Evolutionary conservation across 257 asterid genomes (phyloP).

Genomic region (Rehmannia glutinosa): DNA sequence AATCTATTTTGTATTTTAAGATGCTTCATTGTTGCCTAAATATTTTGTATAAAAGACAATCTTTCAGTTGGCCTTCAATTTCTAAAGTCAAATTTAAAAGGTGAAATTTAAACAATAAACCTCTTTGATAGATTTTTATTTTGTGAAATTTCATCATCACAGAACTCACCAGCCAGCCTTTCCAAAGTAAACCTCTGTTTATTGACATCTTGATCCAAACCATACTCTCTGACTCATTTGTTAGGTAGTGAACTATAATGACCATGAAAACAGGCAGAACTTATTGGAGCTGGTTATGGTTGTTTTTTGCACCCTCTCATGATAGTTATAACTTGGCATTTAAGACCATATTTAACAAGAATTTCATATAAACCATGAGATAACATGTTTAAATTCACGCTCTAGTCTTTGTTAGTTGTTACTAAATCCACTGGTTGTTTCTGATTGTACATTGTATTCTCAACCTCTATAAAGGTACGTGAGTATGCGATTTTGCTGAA

Average conservation of each 20-base stretch:
- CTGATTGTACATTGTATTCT: constrained; percentile 20
- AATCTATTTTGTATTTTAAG: no score
- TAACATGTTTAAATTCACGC: background rate
- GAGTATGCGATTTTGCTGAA: constrained; percentile 90
- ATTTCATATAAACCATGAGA: background rate
- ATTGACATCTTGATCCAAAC: background rate
- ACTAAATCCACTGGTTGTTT: constrained; percentile 6
- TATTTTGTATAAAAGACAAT: no score
- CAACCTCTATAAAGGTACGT: constrained; percentile 58
- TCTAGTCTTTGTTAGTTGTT: constrained; percentile 15
- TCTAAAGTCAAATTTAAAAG: background rate
- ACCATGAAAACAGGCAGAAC: constrained; percentile 9
- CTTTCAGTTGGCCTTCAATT: no score
- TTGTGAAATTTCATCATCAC: background rate
- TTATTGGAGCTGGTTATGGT: background rate
- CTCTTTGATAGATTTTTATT: background rate
- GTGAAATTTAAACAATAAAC: background rate
- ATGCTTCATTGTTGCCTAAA: no score
- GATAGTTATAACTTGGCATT: background rate
- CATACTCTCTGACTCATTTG: background rate
- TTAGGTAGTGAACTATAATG: background rate
- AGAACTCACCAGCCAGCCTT: constrained; percentile 3
- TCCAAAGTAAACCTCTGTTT: background rate
- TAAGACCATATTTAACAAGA: constrained; percentile 8
- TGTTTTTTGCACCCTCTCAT: constrained; percentile 5